A percentile compares a stretch with the other conserved stretches of the same genome.
Evolutionary conservation across 2,329 filamentous ascomycete genomes (phyloP).

Genomic region (Aulographum hederae): DNA sequence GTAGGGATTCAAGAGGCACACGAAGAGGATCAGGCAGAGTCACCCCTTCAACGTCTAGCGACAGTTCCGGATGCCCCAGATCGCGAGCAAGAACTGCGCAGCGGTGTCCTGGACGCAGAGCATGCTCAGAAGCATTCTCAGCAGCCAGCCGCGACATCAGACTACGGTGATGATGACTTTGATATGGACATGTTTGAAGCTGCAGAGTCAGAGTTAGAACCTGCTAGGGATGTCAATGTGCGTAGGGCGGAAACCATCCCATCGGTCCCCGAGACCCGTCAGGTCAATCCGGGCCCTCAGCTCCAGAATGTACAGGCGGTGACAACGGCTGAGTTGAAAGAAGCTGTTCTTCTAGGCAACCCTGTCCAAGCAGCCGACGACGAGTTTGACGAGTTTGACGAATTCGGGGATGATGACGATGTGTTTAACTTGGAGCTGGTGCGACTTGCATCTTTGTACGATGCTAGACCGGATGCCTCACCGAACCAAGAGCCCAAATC

Average conservation of each 20-base stretch:
- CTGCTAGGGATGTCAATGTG: not conserved
- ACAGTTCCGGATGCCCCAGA: not conserved
- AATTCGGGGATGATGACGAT: constrained; percentile 27
- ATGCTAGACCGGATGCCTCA: constrained; percentile 17
- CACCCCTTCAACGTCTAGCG: not conserved
- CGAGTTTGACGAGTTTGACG: constrained; percentile 15
- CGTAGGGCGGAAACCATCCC: too few species aligned
- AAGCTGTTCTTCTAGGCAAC: not conserved
- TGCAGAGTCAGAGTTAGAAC: not conserved
- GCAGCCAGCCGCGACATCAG: constrained; percentile 3
- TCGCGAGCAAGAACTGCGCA: too few species aligned
- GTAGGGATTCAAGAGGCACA: too few species aligned
- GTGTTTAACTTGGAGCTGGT: constrained; percentile 39
- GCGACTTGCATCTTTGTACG: constrained; percentile 36
- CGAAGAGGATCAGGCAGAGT: too few species aligned
- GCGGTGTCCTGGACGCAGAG: too few species aligned
- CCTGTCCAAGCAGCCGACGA: not conserved
- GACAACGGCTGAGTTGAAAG: not conserved
- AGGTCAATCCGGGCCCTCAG: too few species aligned
- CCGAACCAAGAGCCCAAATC: constrained; percentile 1
- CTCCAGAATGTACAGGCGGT: too few species aligned
- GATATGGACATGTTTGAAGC: constrained; percentile 8
- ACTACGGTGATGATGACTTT: constrained; percentile 9
- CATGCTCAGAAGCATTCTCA: too few species aligned
- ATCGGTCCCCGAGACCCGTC: too few species aligned